phyloP scores from a whole-genome alignment of 2,329 filamentous ascomycete species.

The Blumeria hordei region DNA sequence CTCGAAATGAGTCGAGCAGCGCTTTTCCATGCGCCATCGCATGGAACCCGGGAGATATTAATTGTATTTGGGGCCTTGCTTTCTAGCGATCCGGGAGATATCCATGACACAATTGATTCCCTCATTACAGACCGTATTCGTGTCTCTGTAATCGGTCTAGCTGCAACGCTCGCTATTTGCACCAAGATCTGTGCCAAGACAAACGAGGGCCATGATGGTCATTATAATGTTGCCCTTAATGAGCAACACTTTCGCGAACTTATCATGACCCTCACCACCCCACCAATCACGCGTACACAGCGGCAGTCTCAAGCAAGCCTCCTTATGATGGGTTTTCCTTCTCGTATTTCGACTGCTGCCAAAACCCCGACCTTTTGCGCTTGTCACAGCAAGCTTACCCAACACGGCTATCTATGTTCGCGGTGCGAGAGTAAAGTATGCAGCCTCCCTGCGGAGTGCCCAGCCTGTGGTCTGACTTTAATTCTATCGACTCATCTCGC shows the following conservation, averaged over 20 bases:
- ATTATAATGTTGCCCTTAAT: conserved; percentile 69
- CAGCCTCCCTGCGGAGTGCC: conserved; percentile 70
- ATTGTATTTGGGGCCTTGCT: conserved; percentile 79
- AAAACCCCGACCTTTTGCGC: conserved; percentile 55
- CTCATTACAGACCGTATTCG: conserved; percentile 67
- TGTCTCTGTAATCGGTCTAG: conserved; percentile 71
- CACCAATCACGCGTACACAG: conserved; percentile 51
- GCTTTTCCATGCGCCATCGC: conserved; percentile 77
- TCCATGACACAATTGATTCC: conserved; percentile 63
- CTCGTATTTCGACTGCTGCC: conserved; percentile 46
- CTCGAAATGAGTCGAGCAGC: conserved; percentile 84
- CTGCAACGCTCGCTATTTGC: conserved; percentile 82
- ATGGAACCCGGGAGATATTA: conserved; percentile 81
- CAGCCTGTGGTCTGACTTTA: conserved; percentile 71
- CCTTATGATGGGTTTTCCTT: conserved; percentile 96
- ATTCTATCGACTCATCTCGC: conserved; percentile 86
- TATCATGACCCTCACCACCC: conserved; percentile 71
- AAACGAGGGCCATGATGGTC: conserved; percentile 51
- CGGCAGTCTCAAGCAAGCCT: conserved; percentile 37
- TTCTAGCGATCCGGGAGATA: conserved; percentile 81
- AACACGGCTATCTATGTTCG: conserved; percentile 78
- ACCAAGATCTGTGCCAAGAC: conserved; percentile 70
- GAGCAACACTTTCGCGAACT: conserved; percentile 73
- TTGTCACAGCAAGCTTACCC: conserved; percentile 61
- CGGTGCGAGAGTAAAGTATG: conserved; percentile 78